Evolutionary conservation across 495 filamentous ascomycete genomes (phyloP), one percentile per base, ranked within the genome.

Genomic region (Aspergillus affinis): DNA sequence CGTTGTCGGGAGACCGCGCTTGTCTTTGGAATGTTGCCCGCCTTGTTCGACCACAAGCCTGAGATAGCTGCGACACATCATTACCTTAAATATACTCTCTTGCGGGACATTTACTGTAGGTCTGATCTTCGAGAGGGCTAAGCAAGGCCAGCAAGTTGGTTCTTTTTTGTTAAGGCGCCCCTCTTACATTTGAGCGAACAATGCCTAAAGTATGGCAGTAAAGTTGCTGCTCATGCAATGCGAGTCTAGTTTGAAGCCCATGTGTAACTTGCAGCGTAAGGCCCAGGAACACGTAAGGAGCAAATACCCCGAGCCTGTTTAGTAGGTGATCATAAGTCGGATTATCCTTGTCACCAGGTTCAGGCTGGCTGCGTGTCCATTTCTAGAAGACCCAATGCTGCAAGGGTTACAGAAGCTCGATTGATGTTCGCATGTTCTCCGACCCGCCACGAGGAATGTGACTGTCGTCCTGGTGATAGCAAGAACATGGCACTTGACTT

Each of bases 371-470:
- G 9, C 9, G 36, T 15, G 36, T 8, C 13, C 36, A 15, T 41
- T 10, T 15, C 36, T 15, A 1, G 36, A 17, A 15, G 12, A 17
- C 36, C 4, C 1, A 41, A 41, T 4, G 10, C 36, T 15, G 36
- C 36, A 41, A 17, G 36, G 36, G 36, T 10, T 41, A 17, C 36
- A 17, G 8, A 41, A 15, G 36, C 36, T 41, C 36, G 7, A 32
- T 10, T 6, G 3, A 10, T 10, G 3, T 10, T 10, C 6, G 36
- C 36, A 13, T 41, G 36, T 41, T 13, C 36, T 17, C 13, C 23
- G 18, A 45, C 19, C 6, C 17, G n/a, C 23, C 4, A 20, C 18
- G 13, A 50, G 46, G 52, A 60, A 60, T 60, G 58, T 26, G 12
- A 15, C 15, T 18, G 54, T 57, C 21, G 44, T 49, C 44, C 23